Base-by-base conservation (phyloP, 768 basidiomycete genomes). In the Rhodosporidiobolus sp. region DNA sequence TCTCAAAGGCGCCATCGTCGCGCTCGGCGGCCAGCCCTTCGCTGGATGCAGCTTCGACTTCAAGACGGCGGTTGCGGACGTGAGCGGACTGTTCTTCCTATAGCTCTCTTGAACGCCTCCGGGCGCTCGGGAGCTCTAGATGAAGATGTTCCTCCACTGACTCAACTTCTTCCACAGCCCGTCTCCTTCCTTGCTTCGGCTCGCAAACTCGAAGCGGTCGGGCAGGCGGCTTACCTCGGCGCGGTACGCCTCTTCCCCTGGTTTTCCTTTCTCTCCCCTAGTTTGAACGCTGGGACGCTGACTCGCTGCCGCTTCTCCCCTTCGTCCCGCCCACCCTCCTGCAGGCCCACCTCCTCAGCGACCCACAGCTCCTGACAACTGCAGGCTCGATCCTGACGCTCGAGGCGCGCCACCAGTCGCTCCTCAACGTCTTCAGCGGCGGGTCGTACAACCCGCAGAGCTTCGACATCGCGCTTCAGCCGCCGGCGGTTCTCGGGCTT, bases 371-470 rank as follows among this genome's bases (percentile, higher is more conserved):
- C 52, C 65, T 76, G 26, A 72, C 63, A 28, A 67, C 67, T 12
- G 64, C 75, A 11, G 70, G 52, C 1, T 58, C 53, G 19, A 76
- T 75, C 60, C 55, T 90, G 80, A 88, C 90, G 38, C 84, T 90
- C 58, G 91, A 93, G 78, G 88, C 90, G n/a, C 88, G 91, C 58
- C 91, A 94, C 77, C 87, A 89, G 79, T 88, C 88, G 2, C 81
- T 92, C 54, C 84, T 91, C 63, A 92, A 92, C 82, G 77, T 91
- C 72, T 76, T 93, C 64, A 85, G 85, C 55, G 84, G 85, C 30
- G 79, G 69, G 0, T 84, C 84, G 7, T 83, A 87, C 26, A 86
- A 90, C 66, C 88, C 90, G 9, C 80, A 85, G 55, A 83, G 89
- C 1, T 92, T 91, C 78, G 91, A 93, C 79, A 82, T 92, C 34